Evolutionary conservation across 805 yeast genomes (phyloP), one percentile per base, ranked within the genome.

Genomic region (Candida odintsovae): DNA sequence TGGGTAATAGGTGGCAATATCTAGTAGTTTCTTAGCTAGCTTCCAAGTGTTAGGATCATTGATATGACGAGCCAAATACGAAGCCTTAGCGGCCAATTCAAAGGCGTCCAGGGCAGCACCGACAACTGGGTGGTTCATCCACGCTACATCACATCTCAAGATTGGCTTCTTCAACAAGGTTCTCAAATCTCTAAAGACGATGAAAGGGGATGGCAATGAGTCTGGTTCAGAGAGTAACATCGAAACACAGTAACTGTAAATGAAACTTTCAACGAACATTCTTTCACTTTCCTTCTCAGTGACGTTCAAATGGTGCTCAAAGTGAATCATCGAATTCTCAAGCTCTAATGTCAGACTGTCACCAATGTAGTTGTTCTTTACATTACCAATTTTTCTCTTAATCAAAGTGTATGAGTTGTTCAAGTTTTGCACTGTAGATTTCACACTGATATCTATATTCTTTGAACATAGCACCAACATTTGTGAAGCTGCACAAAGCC

Each of bases 91-190:
- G 10, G 63, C 60, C 6, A 65, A 40, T 45, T 69, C 72, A 48
- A 57, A 69, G 0, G 69, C 52, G 12, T 62, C 68, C 3, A 59
- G 51, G 1, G 71, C 63, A 7, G 72, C 66, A 2, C 75, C 75
- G 10, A 67, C 48, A 0, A 70, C 65, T 0, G 75, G 75, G 47
- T 70, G 68, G 46, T 69, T 70, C 71, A 69, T 67, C 73, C 73
- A 70, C n/a, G 55, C 54, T n/a, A 64, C 66, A 13, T 61, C 63
- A 49, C 69, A 62, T 23, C 62, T 57, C 49, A 65, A 69, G 4
- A 73, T 47, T 13, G 73, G 75, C 2, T 57, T 50, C 28, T 64
- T 63, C 42, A 70, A 58, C 22, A 57, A 52, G 13, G 62, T 57
- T 44, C 63, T 62, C 41, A 63, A 62, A 3, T 65, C 63, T 35